phyloP scores from a whole-genome alignment of 2,329 filamentous ascomycete genomes.

The Fusarium sp. region DNA sequence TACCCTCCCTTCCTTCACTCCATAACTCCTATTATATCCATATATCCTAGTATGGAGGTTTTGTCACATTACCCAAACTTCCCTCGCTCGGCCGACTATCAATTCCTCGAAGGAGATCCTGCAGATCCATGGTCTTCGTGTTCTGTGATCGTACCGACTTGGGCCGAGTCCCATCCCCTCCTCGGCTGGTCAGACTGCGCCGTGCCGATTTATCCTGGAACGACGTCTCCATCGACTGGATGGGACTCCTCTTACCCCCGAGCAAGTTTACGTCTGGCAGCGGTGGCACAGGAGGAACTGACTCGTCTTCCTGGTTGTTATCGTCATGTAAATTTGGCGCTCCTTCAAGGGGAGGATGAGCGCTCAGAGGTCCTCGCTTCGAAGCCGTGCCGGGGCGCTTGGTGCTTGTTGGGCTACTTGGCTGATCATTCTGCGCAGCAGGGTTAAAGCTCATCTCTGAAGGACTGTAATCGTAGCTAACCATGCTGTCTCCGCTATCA shows the following conservation, averaged over 20 bases:
- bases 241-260: conserved; percentile 43
- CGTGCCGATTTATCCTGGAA: conserved; percentile 51
- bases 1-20: background rate
- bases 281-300: conserved; percentile 66
- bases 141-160: conserved; percentile 48
- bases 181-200: conserved; percentile 55
- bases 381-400: conserved; percentile 50
- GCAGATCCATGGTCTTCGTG: conserved; percentile 55
- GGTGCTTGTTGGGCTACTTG: conserved; percentile 44
- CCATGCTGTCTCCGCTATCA: conserved; percentile 73
- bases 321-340: conserved; percentile 44
- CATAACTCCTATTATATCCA: conserved; percentile 23
- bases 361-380: conserved; percentile 54
- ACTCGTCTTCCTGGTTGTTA: conserved; percentile 47
- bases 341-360: conserved; percentile 52
- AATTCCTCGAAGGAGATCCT: conserved; percentile 61
- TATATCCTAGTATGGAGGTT: conserved; percentile 58
- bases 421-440: conserved; percentile 45
- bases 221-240: conserved; percentile 43
- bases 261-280: conserved; percentile 54
- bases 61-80: conserved; percentile 56
- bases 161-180: conserved; percentile 51
- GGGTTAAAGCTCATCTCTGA: conserved; percentile 73
- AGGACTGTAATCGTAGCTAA: conserved; percentile 74
- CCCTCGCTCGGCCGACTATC: conserved; percentile 59